phyloP scores from a whole-genome alignment of 257 asterid species.

The Solanum sejunctum region DNA sequence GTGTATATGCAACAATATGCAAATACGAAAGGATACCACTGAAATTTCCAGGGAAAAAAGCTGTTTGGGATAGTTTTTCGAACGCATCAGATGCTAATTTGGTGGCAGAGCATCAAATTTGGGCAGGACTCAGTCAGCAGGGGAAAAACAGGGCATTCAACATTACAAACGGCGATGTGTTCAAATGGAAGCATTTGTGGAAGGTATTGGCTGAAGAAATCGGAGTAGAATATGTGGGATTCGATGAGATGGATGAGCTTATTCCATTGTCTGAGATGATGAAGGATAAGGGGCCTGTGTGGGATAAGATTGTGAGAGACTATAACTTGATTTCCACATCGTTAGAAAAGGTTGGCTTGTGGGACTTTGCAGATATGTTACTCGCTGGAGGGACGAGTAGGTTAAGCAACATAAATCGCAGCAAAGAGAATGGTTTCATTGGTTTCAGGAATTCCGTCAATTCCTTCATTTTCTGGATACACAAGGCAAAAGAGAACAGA shows the following conservation, averaged over 20 bases:
- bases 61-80: constrained; percentile 62
- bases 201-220: constrained; percentile 11
- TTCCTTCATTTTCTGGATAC: background rate
- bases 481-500: background rate
- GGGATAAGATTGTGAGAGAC: constrained; percentile 13
- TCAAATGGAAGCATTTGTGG: constrained; percentile 20
- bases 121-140: constrained; percentile 77
- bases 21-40: constrained; percentile 50
- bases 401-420: background rate
- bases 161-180: constrained; percentile 83
- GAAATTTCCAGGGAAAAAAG: constrained; percentile 65
- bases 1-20: constrained; percentile 76
- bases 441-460: background rate
- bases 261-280: constrained; percentile 6
- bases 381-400: background rate
- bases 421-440: background rate
- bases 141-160: constrained; percentile 87
- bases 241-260: background rate
- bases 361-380: constrained; percentile 1
- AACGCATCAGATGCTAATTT: constrained; percentile 82
- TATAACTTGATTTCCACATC: background rate
- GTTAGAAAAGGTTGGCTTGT: constrained; percentile 7
- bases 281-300: constrained; percentile 11
- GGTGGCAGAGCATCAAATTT: constrained; percentile 87
- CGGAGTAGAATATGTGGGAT: background rate